These are phyloP conservation scores for Trichoderma endophyticum DNA, from an alignment of 2,329 filamentous ascomycete genomes.

Conservation along the genomic window DNA sequence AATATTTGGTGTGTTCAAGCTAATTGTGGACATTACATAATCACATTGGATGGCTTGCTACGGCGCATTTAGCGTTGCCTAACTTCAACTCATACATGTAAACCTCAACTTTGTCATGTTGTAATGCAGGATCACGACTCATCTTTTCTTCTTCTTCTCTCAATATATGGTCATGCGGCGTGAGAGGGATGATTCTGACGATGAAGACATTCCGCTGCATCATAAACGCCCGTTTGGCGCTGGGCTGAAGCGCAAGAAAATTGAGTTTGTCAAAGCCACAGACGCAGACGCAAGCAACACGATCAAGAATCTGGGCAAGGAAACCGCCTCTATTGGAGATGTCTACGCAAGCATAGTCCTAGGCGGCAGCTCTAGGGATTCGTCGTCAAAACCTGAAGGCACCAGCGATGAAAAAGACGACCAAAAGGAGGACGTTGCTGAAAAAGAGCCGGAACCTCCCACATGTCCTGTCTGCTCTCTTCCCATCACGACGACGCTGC, in stretches of 20 bases:
- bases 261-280: constrained; percentile 57
- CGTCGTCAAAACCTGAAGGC: constrained; percentile 23
- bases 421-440: not conserved
- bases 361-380: constrained; percentile 32
- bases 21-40: not conserved
- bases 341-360: constrained; percentile 67
- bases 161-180: constrained; percentile 26
- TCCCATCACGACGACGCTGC: constrained; percentile 31
- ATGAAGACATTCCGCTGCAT: constrained; percentile 51
- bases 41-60: not conserved
- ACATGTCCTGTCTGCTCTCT: constrained; percentile 39
- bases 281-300: constrained; percentile 34
- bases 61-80: not conserved
- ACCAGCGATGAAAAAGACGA: not conserved
- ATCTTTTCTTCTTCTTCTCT: not conserved
- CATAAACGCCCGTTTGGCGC: constrained; percentile 53
- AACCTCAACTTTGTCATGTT: not conserved
- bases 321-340: constrained; percentile 46
- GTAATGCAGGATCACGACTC: not conserved
- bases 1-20: not conserved
- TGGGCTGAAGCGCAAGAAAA: constrained; percentile 51
- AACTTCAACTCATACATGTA: not conserved
- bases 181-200: constrained; percentile 27
- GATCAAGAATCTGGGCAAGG: constrained; percentile 26
- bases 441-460: constrained; percentile 9